Conservation (phyloP, 2,329 filamentous ascomycete genomes). For the Byssoonygena ceratinophila region DNA sequence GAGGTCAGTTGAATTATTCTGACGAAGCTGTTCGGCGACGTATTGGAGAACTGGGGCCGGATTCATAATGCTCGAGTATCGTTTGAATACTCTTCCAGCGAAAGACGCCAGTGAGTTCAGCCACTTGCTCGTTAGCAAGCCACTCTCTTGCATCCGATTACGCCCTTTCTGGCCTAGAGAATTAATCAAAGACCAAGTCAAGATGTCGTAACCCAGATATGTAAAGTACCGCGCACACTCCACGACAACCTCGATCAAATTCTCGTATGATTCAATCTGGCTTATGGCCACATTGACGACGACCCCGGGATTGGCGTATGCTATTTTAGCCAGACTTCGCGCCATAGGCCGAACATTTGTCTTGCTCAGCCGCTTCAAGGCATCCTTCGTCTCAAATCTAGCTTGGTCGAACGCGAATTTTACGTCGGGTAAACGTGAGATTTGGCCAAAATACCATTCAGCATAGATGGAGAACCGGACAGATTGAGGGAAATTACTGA, state of each 20-base stretch:
- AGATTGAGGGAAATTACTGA: constrained; percentile 65
- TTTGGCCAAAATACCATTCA: constrained; percentile 78
- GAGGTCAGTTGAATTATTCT: constrained; percentile 77
- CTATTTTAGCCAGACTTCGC: constrained; percentile 80
- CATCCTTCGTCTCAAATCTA: constrained; percentile 66
- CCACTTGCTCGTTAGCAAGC: constrained; percentile 79
- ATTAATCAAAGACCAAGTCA: constrained; percentile 85
- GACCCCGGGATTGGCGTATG: constrained; percentile 77
- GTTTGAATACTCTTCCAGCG: constrained; percentile 77
- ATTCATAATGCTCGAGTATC: constrained; percentile 67
- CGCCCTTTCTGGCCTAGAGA: constrained; percentile 50
- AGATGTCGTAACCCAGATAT: constrained; percentile 78
- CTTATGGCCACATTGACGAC: constrained; percentile 82
- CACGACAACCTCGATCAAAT: constrained; percentile 87
- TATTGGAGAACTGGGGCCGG: constrained; percentile 80
- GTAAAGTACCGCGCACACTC: constrained; percentile 94
- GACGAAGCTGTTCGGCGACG: constrained; percentile 70
- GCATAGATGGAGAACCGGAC: constrained; percentile 80
- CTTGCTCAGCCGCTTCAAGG: constrained; percentile 79
- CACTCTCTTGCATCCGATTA: constrained; percentile 51
- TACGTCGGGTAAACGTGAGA: constrained; percentile 66
- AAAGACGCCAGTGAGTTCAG: constrained; percentile 82
- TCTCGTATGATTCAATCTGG: constrained; percentile 88
- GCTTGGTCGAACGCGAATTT: constrained; percentile 67
- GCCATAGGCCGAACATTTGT: constrained; percentile 81